Percentiles rank a stretch among this genome's conserved stretches.
Conservation (phyloP, 1,139 yeast genomes). For the Saccharomyces hybrid region DNA sequence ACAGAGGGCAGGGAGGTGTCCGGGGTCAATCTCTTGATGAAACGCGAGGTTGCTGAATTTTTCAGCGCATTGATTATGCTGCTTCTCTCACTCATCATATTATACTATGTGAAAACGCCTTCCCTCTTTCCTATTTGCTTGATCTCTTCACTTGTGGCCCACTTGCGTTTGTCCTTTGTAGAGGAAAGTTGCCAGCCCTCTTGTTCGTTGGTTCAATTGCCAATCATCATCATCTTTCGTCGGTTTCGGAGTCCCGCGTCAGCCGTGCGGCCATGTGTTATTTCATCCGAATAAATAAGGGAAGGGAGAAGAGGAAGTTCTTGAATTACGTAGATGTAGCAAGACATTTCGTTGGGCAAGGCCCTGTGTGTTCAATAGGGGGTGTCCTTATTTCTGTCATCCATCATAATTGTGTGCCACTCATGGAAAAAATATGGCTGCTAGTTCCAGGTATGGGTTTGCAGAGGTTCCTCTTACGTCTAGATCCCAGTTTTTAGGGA, state of each 20-base stretch:
- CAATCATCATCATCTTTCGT: neutral
- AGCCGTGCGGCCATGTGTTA: neutral
- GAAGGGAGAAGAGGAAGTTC: neutral
- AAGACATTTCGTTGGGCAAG: too few species aligned
- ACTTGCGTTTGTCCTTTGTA: too few species aligned
- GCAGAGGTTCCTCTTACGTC: neutral
- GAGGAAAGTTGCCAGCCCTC: too few species aligned
- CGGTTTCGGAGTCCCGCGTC: neutral
- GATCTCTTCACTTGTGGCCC: neutral
- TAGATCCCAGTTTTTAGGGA: neutral
- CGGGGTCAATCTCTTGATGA: slow-evolving; percentile 12
- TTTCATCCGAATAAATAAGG: neutral
- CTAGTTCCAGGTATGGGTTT: neutral
- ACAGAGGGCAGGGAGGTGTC: slow-evolving; percentile 10
- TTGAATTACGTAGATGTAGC: neutral
- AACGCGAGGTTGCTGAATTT: slow-evolving; percentile 8
- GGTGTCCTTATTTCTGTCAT: neutral
- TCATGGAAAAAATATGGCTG: neutral
- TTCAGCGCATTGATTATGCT: slow-evolving; percentile 8
- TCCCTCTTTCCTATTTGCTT: neutral
- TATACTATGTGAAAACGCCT: neutral
- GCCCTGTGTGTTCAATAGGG: neutral
- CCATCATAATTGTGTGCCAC: too few species aligned
- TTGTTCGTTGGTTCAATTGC: too few species aligned
- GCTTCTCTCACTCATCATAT: slow-evolving; percentile 8